Evolutionary conservation across 2,329 filamentous ascomycete species (phyloP), one percentile per base, ranked within the genome.

Genomic region (Penicillium sp.): DNA sequence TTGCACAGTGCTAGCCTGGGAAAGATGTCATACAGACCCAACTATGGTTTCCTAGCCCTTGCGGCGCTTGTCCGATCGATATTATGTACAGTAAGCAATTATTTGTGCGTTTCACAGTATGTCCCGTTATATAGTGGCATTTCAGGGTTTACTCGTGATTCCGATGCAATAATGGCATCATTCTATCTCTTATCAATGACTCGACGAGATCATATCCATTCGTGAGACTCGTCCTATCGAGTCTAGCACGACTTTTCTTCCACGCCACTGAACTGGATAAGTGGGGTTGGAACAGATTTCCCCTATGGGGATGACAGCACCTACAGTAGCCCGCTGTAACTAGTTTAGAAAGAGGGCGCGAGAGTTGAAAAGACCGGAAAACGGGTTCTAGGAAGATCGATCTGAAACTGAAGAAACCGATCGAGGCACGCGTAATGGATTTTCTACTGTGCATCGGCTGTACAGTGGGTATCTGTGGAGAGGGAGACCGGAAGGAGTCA

Each of bases 231-330:
- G 37, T 51, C 32, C 20, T 6, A 42, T 23, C 27, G 6, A 44
- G 25, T 35, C 38, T 45, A 53, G 44, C 56, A 59, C 54, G 57
- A 59, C 54, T 40, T 38, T 42, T 38, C 39, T 37, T 54, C 15
- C 25, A 52, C 48, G 42, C 50, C 42, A 58, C 45, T 37, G 0
- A 24, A 37, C 9, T 23, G 42, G 27, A 50, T 24, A 28, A 28
- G 42, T 24, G 40, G 33, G 33, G 25, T 45, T 39, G 48, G 37
- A 44, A 44, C 15, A 4, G 18, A 44, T 28, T 44, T 20, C 46
- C 45, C 24, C 15, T 18, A 18, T 18, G 15, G 15, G 15, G 15
- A 20, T 35, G 31, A 35, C 23, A 46, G 39, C 50, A 51, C 46
- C 32, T 20, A 55, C 46, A 46, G 44, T 33, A 55, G 29, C 31